phyloP scores from a whole-genome alignment of 306 rosid genomes.

The Quercus bicolor region DNA sequence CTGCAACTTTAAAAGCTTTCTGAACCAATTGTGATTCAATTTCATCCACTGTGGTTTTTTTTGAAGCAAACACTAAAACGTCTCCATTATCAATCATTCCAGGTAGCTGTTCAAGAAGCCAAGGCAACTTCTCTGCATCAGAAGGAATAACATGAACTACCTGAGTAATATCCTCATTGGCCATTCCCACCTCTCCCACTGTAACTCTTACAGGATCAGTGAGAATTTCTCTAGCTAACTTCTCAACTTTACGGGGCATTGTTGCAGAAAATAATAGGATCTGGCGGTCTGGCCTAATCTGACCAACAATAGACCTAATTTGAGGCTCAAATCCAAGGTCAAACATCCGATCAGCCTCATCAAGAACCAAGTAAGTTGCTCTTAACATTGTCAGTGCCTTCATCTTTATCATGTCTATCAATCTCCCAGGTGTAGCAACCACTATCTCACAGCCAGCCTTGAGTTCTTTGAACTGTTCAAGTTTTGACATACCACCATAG shows the following conservation, averaged over 20 bases:
- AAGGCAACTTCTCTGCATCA: constrained; percentile 78
- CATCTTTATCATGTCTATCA: constrained; percentile 91
- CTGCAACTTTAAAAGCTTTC: constrained; percentile 75
- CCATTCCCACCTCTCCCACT: constrained; percentile 98
- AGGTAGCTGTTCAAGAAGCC: constrained; percentile 83
- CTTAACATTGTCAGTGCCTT: constrained; percentile 84
- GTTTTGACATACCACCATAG: constrained; percentile 98
- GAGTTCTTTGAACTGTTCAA: constrained; percentile 93
- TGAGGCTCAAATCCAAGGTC: constrained; percentile 99
- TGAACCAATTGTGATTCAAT: constrained; percentile 70
- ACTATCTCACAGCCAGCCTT: constrained; percentile 98
- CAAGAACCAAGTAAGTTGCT: constrained; percentile 92
- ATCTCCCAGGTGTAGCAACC: constrained; percentile 96
- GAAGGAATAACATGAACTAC: constrained; percentile 89
- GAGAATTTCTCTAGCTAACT: constrained; percentile 92
- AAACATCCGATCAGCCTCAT: constrained; percentile 99
- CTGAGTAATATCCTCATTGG: constrained; percentile 97
- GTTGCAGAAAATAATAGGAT: constrained; percentile 94
- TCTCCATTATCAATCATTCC: constrained; percentile 92
- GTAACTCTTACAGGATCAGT: constrained; percentile 83
- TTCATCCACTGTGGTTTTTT: constrained; percentile 92
- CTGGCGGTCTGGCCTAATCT: constrained; percentile 98
- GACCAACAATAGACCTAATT: constrained; percentile 94
- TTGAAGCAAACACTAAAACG: constrained; percentile 89
- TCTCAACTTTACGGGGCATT: constrained; percentile 91